Percentiles rank a stretch among this genome's conserved stretches.
Conservation (phyloP, 257 asterid genomes). For the Jasminum sambac region DNA sequence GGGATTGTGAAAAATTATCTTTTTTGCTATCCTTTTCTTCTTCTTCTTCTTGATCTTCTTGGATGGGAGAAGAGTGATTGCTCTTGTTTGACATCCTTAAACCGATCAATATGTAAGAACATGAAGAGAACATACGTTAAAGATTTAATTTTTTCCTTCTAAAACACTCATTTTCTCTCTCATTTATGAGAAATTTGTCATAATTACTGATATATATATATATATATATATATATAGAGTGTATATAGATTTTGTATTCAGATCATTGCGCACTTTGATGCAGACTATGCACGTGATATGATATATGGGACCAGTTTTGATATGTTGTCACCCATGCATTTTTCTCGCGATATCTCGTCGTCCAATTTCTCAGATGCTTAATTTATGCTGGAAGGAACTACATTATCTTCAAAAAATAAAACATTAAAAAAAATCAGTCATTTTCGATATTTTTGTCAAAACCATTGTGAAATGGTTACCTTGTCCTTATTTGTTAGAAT, state of each 20-base stretch:
- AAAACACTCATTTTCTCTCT: constrained; percentile 8
- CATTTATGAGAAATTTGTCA: not conserved
- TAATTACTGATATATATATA: not conserved
- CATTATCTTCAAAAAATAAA: not conserved
- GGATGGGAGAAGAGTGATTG: no score
- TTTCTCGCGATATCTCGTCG: constrained; percentile 13
- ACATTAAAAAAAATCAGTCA: not conserved
- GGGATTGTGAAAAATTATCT: not conserved
- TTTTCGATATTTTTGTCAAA: not conserved
- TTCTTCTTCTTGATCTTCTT: constrained; percentile 16
- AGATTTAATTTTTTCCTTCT: not conserved
- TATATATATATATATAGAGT: not conserved
- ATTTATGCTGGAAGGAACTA: constrained; percentile 9
- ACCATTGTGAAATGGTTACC: no score
- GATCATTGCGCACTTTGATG: constrained; percentile 29
- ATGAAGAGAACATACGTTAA: not conserved
- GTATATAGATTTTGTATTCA: not conserved
- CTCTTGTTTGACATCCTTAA: constrained; percentile 5
- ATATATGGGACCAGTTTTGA: constrained; percentile 26
- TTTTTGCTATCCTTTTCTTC: constrained; percentile 15
- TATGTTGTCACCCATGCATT: constrained; percentile 2
- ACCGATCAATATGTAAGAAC: constrained; percentile 15
- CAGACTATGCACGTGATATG: constrained; percentile 16
- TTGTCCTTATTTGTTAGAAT: no score
- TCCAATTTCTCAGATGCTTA: not conserved